phyloP scores from a whole-genome alignment of 352 stramenopile species.

The Phytophthora niederhauseri region DNA sequence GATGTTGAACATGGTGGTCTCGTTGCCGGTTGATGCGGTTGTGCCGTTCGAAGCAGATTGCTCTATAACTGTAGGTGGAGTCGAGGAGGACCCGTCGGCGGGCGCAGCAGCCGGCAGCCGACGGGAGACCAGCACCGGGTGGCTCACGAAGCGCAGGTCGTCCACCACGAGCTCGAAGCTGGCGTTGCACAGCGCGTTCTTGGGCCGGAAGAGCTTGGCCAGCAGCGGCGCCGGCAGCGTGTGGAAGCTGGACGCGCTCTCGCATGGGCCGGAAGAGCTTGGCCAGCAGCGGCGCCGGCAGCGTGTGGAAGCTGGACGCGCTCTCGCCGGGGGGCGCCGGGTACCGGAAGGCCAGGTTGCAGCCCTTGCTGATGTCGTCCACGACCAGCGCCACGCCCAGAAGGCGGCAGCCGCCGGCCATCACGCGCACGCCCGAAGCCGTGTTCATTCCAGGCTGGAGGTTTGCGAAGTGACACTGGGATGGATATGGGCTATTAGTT shows the following conservation, averaged over 20 bases:
- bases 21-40: slow-evolving; percentile 33
- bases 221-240: slow-evolving; percentile 74
- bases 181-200: slow-evolving; percentile 88
- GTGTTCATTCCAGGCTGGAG: slow-evolving; percentile 4
- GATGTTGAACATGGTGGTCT: slow-evolving; percentile 91
- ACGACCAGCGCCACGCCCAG: slow-evolving; percentile 84
- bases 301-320: slow-evolving; percentile 76
- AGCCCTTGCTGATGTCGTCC: slow-evolving; percentile 90
- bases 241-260: slow-evolving; percentile 77
- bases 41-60: slow-evolving; percentile 16
- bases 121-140: slow-evolving; percentile 78
- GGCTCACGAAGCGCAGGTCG: slow-evolving; percentile 85
- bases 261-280: slow-evolving; percentile 91
- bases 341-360: slow-evolving; percentile 88
- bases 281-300: slow-evolving; percentile 76
- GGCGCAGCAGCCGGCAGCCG: slow-evolving; percentile 30
- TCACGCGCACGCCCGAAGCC: not conserved
- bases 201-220: slow-evolving; percentile 89
- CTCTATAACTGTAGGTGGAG: slow-evolving; percentile 25
- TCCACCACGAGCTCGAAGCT: slow-evolving; percentile 91
- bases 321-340: slow-evolving; percentile 59
- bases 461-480: not conserved
- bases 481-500: not conserved
- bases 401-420: slow-evolving; percentile 36
- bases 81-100: slow-evolving; percentile 13